phyloP scores from a whole-genome alignment of 805 yeast species.

The Metschnikowia kunwiensis region DNA sequence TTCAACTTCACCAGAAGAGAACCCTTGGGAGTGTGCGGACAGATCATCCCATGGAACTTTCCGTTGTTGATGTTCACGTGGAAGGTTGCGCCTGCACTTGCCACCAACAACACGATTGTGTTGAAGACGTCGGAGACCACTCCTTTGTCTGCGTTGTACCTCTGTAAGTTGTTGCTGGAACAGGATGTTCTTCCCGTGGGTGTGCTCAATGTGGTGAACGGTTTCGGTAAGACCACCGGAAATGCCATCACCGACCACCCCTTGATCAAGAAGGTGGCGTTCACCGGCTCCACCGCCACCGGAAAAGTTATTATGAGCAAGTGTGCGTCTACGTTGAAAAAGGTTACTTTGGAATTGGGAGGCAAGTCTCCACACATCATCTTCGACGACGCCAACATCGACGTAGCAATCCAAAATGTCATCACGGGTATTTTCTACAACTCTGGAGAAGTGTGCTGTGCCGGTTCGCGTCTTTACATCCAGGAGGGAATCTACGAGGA shows the following conservation, averaged over 20 bases:
- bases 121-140: conserved; percentile 91
- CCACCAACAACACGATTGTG: conserved; percentile 85
- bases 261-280: conserved; percentile 83
- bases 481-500: conserved; percentile 83
- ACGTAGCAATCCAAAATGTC: conserved; percentile 71
- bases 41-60: conserved; percentile 96
- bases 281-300: conserved; percentile 91
- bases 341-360: conserved; percentile 91
- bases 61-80: conserved; percentile 91
- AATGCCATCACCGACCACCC: conserved; percentile 74
- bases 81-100: conserved; percentile 92
- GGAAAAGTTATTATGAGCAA: conserved; percentile 89
- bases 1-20: conserved; percentile 80
- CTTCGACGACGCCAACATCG: conserved; percentile 80
- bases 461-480: conserved; percentile 87
- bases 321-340: conserved; percentile 68
- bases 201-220: conserved; percentile 82
- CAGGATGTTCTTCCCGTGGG: conserved; percentile 87
- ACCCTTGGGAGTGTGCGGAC: conserved; percentile 94
- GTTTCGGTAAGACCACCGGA: conserved; percentile 84
- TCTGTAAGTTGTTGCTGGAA: conserved; percentile 64
- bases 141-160: conserved; percentile 81
- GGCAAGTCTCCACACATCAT: conserved; percentile 94
- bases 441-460: conserved; percentile 95
- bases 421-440: conserved; percentile 84